Evolutionary conservation across 73 alveolate species (phyloP).

Genomic region (Paramecium sexaurelia): DNA sequence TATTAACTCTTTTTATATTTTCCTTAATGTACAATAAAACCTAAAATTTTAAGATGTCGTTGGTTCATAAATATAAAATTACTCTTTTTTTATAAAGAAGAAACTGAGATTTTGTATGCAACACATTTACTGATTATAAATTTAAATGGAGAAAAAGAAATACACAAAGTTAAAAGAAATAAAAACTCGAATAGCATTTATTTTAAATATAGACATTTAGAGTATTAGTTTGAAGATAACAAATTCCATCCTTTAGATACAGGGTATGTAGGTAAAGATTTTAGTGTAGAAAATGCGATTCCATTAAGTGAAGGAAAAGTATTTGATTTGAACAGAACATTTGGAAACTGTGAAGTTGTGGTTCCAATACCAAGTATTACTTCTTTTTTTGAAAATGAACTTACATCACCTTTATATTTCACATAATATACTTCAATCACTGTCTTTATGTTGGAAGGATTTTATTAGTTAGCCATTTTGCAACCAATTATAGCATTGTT

Average conservation of each 20-base stretch:
- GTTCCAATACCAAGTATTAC: conserved; percentile 49
- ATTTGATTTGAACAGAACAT: not conserved
- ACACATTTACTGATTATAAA: not conserved
- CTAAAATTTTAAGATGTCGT: conserved; percentile 4
- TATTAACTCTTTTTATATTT: not conserved
- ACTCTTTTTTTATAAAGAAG: not conserved
- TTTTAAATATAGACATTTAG: not conserved
- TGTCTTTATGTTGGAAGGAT: conserved; percentile 32
- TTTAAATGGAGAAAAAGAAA: not conserved
- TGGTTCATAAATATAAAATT: not conserved
- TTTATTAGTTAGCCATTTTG: conserved; percentile 51
- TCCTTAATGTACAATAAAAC: not conserved
- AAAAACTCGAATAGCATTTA: not conserved
- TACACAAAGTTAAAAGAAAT: not conserved
- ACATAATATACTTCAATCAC: not conserved
- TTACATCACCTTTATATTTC: conserved; percentile 64
- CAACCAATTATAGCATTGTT: not conserved
- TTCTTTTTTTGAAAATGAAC: conserved; percentile 39
- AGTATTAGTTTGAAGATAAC: not conserved
- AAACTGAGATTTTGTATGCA: not conserved
- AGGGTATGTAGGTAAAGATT: not conserved
- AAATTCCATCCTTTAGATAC: conserved; percentile 4
- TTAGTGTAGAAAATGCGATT: not conserved
- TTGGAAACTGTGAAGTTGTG: conserved; percentile 19
- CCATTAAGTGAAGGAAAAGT: not conserved